Evolutionary conservation across 139 green algal species (phyloP), one percentile per base, ranked within the genome.

Genomic region (Chlorella ohadii): DNA sequence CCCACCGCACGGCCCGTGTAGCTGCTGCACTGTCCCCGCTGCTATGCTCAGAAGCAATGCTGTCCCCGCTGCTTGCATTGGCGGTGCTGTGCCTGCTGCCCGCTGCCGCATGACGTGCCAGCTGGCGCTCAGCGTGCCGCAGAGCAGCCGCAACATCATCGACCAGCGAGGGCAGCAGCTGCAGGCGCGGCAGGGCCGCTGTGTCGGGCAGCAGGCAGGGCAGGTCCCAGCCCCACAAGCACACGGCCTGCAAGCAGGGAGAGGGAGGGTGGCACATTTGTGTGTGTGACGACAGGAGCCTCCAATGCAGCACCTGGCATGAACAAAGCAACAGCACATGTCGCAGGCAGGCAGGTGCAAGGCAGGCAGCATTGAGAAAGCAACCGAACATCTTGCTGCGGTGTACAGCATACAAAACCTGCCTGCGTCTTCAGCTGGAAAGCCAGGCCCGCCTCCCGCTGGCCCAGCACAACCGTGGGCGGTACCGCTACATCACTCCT

Each of bases 361-460:
- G 1, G 31, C n/a, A 72, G 17, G 65, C 7, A 33, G 65, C 31
- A 27, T 28, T n/a, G n/a, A n/a, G n/a, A n/a, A n/a, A n/a, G n/a
- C n/a, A n/a, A n/a, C n/a, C n/a, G n/a, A n/a, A n/a, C n/a, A n/a
- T n/a, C n/a, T n/a, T n/a, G n/a, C n/a, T n/a, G n/a, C n/a, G n/a
- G n/a, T n/a, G n/a, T n/a, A n/a, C n/a, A n/a, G n/a, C n/a, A n/a
- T n/a, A n/a, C n/a, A n/a, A n/a, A n/a, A 15, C 36, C 31, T 51
- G 38, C 72, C 72, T 82, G 76, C 20, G 76, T 72, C 76, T 72
- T 72, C 1, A 82, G 76, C 76, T 82, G 76, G 59, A 82, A 82
- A 11, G 76, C 76, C 76, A 82, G 76, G 2, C 12, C 13, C 28
- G 20, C 59, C 1, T 72, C 51, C 2, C 51, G 57, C 3, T 20